Base-by-base conservation (phyloP, 139 green algal genomes). In the Micractinium conductrix region DNA sequence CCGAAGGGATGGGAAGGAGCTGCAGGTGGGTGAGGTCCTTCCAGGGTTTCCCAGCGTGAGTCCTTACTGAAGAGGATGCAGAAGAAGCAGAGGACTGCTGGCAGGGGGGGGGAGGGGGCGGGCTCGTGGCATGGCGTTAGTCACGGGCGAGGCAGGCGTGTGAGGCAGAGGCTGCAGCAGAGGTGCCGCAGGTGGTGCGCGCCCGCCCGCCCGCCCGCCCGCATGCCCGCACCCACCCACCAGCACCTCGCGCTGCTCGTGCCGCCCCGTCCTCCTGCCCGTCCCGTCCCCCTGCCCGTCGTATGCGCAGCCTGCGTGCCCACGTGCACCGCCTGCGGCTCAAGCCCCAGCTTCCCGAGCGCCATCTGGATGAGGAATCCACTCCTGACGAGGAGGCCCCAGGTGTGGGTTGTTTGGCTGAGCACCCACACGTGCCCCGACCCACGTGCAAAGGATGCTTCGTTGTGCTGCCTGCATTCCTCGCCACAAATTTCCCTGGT, bases 311-410 rank as follows among this genome's bases (percentile, higher is more conserved):
- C 28, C 26, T 82, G 58, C 55, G 58, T 0, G 76, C 76, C 4
- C 58, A 60, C 14, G 62, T 82, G 38, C 76, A 82, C 58, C 76
- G 76, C 26, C 76, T 28, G 9, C 76, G 76, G 2, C 28, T 82
- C 28, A 67, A 45, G 35, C 58, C 30, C 38, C 28, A n/a, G 24
- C 53, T 21, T 21, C 37, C 55, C 38, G 76, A 82, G 76, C 55
- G 0, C 28, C 76, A 82, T 24, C 28, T 82, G 76, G 76, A 82
- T 21, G 55, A 82, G 76, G 76, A 82, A 58, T 38, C 72, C 1
- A 1, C 53, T 38, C 76, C 76, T 0, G 35, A 26, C 2, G 76
- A 82, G 35, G 75, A 81, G 58, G 76, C 76, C 1, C 76, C 76
- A n/a, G 76, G 76, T 82, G 22, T 40, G 62, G 28, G 38, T 12